Percentiles rank a stretch among this genome's conserved stretches.
Evolutionary conservation across 441 rosid genomes (phyloP).

Genomic region (Macaranga tanarius): DNA sequence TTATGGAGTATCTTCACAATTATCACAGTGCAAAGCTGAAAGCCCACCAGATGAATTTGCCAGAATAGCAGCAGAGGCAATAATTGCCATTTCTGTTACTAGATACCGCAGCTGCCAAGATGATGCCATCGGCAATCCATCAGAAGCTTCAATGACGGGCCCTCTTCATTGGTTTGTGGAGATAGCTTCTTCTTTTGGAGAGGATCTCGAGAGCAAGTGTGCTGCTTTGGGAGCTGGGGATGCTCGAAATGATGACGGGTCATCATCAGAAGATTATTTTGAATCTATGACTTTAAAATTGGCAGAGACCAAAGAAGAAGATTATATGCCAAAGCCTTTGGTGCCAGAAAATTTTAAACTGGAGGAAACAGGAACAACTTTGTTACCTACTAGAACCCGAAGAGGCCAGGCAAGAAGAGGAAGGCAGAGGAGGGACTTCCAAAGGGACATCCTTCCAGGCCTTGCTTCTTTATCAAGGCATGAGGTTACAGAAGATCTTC

Average conservation of each 20-base stretch:
- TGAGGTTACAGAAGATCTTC: slow-evolving; percentile 93
- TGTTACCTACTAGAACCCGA: slow-evolving; percentile 47
- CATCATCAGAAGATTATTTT: slow-evolving; percentile 66
- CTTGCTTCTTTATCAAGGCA: slow-evolving; percentile 81
- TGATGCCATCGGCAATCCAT: slow-evolving; percentile 36
- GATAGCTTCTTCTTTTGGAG: slow-evolving; percentile 48
- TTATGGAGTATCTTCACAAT: slow-evolving; percentile 31
- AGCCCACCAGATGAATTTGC: slow-evolving; percentile 39
- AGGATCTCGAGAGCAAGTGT: slow-evolving; percentile 45
- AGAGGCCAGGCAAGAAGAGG: slow-evolving; percentile 89
- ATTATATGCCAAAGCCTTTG: slow-evolving; percentile 76
- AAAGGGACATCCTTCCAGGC: slow-evolving; percentile 97
- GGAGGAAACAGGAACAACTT: slow-evolving; percentile 49
- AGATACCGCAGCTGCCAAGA: slow-evolving; percentile 23
- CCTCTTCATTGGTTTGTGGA: slow-evolving; percentile 90
- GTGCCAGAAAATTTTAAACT: slow-evolving; percentile 57
- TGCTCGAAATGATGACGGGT: slow-evolving; percentile 38
- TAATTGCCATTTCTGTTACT: slow-evolving; percentile 62
- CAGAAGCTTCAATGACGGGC: slow-evolving; percentile 44
- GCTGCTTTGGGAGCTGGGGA: slow-evolving; percentile 35
- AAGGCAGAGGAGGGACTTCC: slow-evolving; percentile 94
- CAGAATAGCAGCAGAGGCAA: slow-evolving; percentile 70
- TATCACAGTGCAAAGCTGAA: slow-evolving; percentile 33
- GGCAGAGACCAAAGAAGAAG: slow-evolving; percentile 62
- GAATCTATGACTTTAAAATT: slow-evolving; percentile 77